Evolutionary conservation across 306 rosid genomes (phyloP).

Genomic region (Malus asiatica): DNA sequence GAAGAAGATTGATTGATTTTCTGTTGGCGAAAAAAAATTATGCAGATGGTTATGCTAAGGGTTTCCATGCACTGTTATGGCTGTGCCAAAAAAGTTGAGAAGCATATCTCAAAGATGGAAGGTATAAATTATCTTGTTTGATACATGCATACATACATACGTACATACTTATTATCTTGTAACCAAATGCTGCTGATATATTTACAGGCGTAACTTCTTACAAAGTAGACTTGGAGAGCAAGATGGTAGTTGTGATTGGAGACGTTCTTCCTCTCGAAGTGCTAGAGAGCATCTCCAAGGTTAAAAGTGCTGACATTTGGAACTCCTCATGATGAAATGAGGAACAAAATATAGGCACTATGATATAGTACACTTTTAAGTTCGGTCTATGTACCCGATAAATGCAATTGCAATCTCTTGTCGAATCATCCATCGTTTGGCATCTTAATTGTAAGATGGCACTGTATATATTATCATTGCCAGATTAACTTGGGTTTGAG

Average conservation of each 20-base stretch:
- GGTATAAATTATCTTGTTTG: slow-evolving; percentile 28
- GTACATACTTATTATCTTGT: too few relatives aligned
- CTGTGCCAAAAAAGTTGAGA: slow-evolving; percentile 88
- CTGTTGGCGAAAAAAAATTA: background rate
- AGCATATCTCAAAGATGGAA: slow-evolving; percentile 74
- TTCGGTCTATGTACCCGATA: background rate
- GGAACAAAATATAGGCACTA: background rate
- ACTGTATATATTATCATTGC: background rate
- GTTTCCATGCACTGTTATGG: slow-evolving; percentile 96
- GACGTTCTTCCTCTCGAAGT: slow-evolving; percentile 84
- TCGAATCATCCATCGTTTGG: background rate
- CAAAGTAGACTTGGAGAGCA: slow-evolving; percentile 69
- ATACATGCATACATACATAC: background rate
- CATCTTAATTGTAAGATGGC: background rate
- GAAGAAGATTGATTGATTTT: background rate
- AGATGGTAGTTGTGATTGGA: slow-evolving; percentile 75
- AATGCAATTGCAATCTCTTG: background rate
- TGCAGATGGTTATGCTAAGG: slow-evolving; percentile 69
- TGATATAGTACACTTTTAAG: background rate
- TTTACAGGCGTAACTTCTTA: slow-evolving; percentile 68
- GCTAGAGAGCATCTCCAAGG: slow-evolving; percentile 74
- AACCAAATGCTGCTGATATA: too few relatives aligned
- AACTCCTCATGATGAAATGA: slow-evolving; percentile 22
- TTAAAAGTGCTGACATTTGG: slow-evolving; percentile 70
- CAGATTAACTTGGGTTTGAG: background rate